phyloP scores from a whole-genome alignment of 805 yeast genomes.

The Kluyveromyces nonfermentans region DNA sequence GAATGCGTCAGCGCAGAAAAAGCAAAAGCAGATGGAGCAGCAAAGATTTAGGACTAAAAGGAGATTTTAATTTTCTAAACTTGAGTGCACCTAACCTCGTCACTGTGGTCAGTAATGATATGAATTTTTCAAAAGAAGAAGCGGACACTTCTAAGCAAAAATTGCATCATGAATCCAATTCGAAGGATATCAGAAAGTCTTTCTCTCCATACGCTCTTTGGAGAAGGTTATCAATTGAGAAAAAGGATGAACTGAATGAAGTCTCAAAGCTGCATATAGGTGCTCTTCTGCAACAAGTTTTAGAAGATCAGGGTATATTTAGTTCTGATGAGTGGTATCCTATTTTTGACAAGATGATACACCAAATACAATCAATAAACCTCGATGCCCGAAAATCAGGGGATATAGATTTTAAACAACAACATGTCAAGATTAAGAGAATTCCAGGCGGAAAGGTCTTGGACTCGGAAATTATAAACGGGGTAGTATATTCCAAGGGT shows the following conservation, averaged over 20 bases:
- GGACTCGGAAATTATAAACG: constrained; percentile 59
- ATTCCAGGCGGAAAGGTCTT: constrained; percentile 64
- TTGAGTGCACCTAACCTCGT: constrained; percentile 28
- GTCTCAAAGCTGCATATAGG: constrained; percentile 36
- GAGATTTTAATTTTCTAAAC: constrained; percentile 17
- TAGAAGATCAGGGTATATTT: constrained; percentile 47
- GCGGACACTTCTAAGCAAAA: constrained; percentile 1
- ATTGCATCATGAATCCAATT: constrained; percentile 5
- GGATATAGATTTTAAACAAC: constrained; percentile 72
- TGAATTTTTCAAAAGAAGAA: constrained; percentile 3
- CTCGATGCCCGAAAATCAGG: constrained; percentile 56
- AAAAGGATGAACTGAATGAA: constrained; percentile 27
- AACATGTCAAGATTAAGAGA: constrained; percentile 74
- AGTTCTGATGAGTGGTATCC: constrained; percentile 50
- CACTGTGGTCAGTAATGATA: constrained; percentile 15
- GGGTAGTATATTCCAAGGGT: constrained; percentile 75
- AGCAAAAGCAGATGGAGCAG: constrained; percentile 37
- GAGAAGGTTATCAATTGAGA: constrained; percentile 8
- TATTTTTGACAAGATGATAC: constrained; percentile 41
- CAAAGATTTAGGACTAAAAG: constrained; percentile 22
- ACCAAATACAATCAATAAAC: constrained; percentile 48
- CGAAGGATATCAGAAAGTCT: constrained; percentile 7
- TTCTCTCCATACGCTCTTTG: constrained; percentile 5
- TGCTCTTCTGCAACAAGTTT: constrained; percentile 47
- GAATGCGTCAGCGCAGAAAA: constrained; percentile 52